Percentiles rank a stretch among this genome's conserved stretches.
These are phyloP conservation scores for Arthrobotrys megalospora DNA, from an alignment of 2,329 filamentous ascomycete species.

Conservation along the genomic window DNA sequence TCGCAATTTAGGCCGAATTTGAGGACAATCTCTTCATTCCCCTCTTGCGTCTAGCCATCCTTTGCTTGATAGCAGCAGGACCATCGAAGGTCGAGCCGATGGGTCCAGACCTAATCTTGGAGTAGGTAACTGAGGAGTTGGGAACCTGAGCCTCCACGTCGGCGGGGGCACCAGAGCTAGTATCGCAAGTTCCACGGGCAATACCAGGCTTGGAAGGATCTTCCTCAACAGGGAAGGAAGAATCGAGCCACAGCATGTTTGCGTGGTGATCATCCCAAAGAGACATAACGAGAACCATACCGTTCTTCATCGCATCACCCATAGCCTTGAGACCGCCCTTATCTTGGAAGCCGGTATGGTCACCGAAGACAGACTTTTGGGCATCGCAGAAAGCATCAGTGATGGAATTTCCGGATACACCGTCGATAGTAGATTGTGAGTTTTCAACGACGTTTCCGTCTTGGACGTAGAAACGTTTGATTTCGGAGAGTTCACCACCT, in stretches of 20 bases:
- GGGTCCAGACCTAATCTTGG: conserved; percentile 75
- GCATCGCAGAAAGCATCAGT: conserved; percentile 54
- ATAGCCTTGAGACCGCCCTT: conserved; percentile 59
- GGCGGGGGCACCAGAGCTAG: conserved; percentile 71
- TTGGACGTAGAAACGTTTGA: conserved; percentile 67
- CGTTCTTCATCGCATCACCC: conserved; percentile 56
- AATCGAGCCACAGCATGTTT: conserved; percentile 77
- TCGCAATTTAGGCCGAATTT: conserved; percentile 21
- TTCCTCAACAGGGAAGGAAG: conserved; percentile 68
- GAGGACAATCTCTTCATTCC: conserved; percentile 48
- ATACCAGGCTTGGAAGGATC: conserved; percentile 70
- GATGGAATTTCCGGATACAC: conserved; percentile 67
- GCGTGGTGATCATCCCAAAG: conserved; percentile 72
- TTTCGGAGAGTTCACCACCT: conserved; percentile 66
- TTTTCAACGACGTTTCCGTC: conserved; percentile 66
- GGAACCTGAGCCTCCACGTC: conserved; percentile 71
- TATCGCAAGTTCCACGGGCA: conserved; percentile 73
- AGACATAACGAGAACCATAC: conserved; percentile 62
- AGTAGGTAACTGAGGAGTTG: conserved; percentile 72
- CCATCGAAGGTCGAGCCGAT: conserved; percentile 71
- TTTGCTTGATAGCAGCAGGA: conserved; percentile 52
- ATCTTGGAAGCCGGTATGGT: conserved; percentile 56
- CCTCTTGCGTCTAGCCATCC: conserved; percentile 56
- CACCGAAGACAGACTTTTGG: conserved; percentile 56
- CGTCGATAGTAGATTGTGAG: conserved; percentile 68